These are phyloP conservation scores for Starmerella lactis-condensi DNA, from an alignment of 805 yeast genomes.

Conservation along the genomic window DNA sequence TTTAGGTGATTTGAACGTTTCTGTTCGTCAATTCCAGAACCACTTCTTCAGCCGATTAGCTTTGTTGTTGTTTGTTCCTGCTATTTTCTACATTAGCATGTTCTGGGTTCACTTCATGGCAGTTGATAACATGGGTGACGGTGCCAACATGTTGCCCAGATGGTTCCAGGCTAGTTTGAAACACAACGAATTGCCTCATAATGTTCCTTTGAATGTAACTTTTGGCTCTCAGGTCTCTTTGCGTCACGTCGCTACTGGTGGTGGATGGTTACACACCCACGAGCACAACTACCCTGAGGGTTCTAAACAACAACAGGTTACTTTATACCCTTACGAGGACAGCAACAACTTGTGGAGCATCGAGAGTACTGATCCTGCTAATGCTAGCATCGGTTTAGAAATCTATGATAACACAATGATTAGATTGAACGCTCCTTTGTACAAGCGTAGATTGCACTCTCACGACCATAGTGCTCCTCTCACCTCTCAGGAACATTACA, in stretches of 20 bases:
- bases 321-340: conserved; percentile 42
- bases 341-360: conserved; percentile 64
- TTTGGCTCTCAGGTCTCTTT: conserved; percentile 56
- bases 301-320: conserved; percentile 59
- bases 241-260: conserved; percentile 50
- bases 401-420: conserved; percentile 40
- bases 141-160: conserved; percentile 45
- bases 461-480: conserved; percentile 69
- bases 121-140: conserved; percentile 33
- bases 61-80: conserved; percentile 36
- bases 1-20: conserved; percentile 46
- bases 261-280: conserved; percentile 71
- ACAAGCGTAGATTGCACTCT: conserved; percentile 53
- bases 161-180: conserved; percentile 44
- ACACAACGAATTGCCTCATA: conserved; percentile 25
- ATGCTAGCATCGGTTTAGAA: conserved; percentile 30
- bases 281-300: conserved; percentile 43
- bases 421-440: conserved; percentile 48
- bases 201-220: conserved; percentile 45
- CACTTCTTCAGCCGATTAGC: conserved; percentile 28
- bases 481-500: conserved; percentile 76
- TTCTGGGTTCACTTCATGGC: conserved; percentile 40
- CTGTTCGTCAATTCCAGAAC: conserved; percentile 24
- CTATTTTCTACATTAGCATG: conserved; percentile 35
- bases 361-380: conserved; percentile 27